Evolutionary conservation across 2,329 filamentous ascomycete species (phyloP).

Genomic region (Cadophora malorum): DNA sequence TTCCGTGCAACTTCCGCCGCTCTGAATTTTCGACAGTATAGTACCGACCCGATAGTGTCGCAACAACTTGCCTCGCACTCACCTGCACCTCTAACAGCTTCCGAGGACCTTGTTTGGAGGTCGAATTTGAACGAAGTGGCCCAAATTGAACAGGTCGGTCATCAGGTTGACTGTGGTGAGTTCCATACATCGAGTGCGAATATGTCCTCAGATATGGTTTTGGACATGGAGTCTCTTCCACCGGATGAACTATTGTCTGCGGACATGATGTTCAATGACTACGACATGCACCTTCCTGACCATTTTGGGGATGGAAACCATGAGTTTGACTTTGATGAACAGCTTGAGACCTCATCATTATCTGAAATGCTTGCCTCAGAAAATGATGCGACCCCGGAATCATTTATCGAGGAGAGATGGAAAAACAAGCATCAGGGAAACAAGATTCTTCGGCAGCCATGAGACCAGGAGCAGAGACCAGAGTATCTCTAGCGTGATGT

Average conservation of each 20-base stretch:
- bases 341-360: not conserved
- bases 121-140: not conserved
- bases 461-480: not conserved
- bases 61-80: not conserved
- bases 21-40: too few species aligned
- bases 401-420: not conserved
- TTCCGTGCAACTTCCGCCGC: not conserved
- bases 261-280: not conserved
- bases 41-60: too few species aligned
- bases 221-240: not conserved
- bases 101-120: not conserved
- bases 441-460: not conserved
- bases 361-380: not conserved
- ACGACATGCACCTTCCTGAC: not conserved
- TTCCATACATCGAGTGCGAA: not conserved
- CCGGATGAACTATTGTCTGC: not conserved
- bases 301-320: not conserved
- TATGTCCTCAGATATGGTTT: not conserved
- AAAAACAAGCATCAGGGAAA: conserved; percentile 6
- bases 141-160: not conserved
- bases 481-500: too few species aligned
- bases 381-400: not conserved
- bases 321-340: not conserved
- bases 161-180: not conserved
- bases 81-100: not conserved